phyloP scores from a whole-genome alignment of 164 flowering plant genomes.

The Aristolochia californica region DNA sequence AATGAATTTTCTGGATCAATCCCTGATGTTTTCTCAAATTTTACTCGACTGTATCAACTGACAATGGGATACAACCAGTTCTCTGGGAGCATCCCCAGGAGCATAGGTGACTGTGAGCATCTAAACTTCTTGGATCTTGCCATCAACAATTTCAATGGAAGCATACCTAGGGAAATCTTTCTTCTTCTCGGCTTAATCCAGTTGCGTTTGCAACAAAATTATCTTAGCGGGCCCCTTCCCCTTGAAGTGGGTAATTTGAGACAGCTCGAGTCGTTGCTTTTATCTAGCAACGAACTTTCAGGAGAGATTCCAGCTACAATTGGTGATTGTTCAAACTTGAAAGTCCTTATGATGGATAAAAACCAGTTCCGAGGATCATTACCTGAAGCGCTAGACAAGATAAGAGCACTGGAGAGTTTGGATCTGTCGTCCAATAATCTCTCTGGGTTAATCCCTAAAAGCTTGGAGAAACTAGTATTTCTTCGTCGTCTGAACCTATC shows the following conservation, averaged over 20 bases:
- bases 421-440: conserved; percentile 23
- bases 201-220: conserved; percentile 10
- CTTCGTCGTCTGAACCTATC: conserved; percentile 19
- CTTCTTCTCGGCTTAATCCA: not conserved
- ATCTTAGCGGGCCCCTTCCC: conserved; percentile 17
- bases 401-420: conserved; percentile 8
- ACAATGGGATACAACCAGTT: conserved; percentile 8
- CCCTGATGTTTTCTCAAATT: conserved; percentile 21
- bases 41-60: conserved; percentile 4
- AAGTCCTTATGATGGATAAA: conserved; percentile 6
- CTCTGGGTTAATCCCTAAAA: conserved; percentile 20
- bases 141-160: conserved; percentile 17
- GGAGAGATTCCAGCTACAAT: conserved; percentile 19
- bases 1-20: conserved; percentile 17
- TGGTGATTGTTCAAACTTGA: conserved; percentile 12
- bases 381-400: conserved; percentile 11
- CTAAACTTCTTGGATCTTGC: conserved; percentile 9
- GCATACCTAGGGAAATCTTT: conserved; percentile 16
- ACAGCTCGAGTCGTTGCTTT: conserved; percentile 5
- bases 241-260: conserved; percentile 17
- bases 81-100: conserved; percentile 25
- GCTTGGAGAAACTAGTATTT: conserved; percentile 5
- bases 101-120: conserved; percentile 10
- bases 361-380: conserved; percentile 20
- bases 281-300: conserved; percentile 19